Evolutionary conservation across 306 rosid species (phyloP), one percentile per base, ranked within the genome.

Genomic region (Acacia acuminata): DNA sequence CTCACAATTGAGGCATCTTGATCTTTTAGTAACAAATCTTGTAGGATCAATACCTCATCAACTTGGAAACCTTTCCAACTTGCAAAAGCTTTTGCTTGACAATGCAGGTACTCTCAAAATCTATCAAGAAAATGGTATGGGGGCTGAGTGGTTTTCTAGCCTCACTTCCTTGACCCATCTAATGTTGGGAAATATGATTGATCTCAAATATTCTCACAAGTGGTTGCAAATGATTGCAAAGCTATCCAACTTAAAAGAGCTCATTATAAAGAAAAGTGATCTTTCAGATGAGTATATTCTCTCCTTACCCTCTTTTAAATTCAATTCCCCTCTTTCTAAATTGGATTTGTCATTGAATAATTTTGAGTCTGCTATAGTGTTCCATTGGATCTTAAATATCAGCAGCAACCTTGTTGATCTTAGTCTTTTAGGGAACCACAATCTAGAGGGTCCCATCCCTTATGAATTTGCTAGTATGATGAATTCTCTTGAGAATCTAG

Each of bases 121-220:
- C 47, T 22, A 20, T 11, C n/a, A 68, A 36, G 27, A 38, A 10
- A 68, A 19, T 38, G 73, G 50, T 20, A 30, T 30, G 3, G 50
- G 63, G 2, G 13, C 2, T 48, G 61, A 27, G 43, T 73, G 77
- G 77, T 9, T 73, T 3, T 47, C 77, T 30, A 47, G 14, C 16
- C 77, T 73, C 16, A 44, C 76, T 14, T 45, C 76, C 25, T 24
- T 45, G 15, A 25, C 58, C 22, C 20, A 15, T 47, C 63, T 73
- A 25, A 1, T 0, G 0, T 27, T 73, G 43, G 10, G 2, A 0
- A 0, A 1, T 0, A 3, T 73, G 16, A 45, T 0, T 12, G 6
- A 48, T 73, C 36, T 34, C 36, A 34, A 34, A 3, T 34, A 3
- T 34, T 34, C 36, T 34, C 36, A 34, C 36, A 34, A 73, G 4